Evolutionary conservation across 2,329 filamentous ascomycete genomes (phyloP).

Genomic region (Ophiostoma perfectum): DNA sequence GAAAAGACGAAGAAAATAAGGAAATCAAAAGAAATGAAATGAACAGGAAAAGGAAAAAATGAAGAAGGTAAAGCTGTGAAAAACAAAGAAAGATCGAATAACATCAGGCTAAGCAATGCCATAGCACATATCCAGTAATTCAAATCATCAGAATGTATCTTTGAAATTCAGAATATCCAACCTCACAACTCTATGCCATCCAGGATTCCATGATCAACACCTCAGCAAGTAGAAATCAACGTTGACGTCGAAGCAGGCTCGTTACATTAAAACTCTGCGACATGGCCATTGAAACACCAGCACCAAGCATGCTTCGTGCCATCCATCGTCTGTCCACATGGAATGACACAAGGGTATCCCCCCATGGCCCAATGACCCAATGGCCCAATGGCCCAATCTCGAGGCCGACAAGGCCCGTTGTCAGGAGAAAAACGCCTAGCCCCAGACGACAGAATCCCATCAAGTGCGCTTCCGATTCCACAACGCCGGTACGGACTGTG

Average conservation of each 20-base stretch:
- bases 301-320: not conserved
- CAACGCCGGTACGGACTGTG: slow-evolving; percentile 16
- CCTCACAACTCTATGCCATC: not conserved
- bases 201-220: not conserved
- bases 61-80: not conserved
- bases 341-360: no score
- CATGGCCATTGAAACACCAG: not conserved
- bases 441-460: not conserved
- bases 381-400: no score
- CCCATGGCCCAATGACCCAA: no score
- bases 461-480: slow-evolving; percentile 9
- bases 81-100: not conserved
- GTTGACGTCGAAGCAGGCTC: not conserved
- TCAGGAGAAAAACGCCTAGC: slow-evolving; percentile 12
- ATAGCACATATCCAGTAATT: no score
- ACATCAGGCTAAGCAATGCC: not conserved
- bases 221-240: not conserved
- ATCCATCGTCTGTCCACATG: no score
- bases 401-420: no score
- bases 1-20: not conserved
- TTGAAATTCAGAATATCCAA: not conserved
- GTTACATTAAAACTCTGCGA: not conserved
- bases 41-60: not conserved
- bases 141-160: no score
- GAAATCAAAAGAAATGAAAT: not conserved